These are phyloP conservation scores for Talaromyces stipitatus DNA, from an alignment of 495 filamentous ascomycete genomes.

Conservation along the genomic window DNA sequence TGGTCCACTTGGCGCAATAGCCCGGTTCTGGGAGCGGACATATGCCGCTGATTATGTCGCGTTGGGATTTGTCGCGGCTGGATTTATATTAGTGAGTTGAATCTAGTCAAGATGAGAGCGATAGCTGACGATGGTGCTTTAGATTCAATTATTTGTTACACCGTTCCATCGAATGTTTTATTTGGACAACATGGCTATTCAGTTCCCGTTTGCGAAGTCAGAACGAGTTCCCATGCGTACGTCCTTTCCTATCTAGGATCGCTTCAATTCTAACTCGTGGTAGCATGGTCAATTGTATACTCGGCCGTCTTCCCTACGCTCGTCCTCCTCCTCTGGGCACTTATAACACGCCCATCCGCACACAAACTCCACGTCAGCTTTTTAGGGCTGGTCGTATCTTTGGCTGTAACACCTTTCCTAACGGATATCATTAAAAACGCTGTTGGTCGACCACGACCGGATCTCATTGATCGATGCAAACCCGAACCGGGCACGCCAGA, in stretches of 20 bases:
- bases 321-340: constrained; percentile 57
- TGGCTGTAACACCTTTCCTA: constrained; percentile 72
- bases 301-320: constrained; percentile 62
- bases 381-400: constrained; percentile 67
- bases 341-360: constrained; percentile 45
- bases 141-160: constrained; percentile 65
- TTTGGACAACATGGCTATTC: constrained; percentile 74
- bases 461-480: constrained; percentile 82
- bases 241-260: constrained; percentile 15
- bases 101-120: not conserved
- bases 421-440: constrained; percentile 91
- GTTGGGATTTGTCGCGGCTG: constrained; percentile 56
- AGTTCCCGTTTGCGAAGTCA: constrained; percentile 75
- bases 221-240: constrained; percentile 78
- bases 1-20: constrained; percentile 29
- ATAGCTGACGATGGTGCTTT: not conserved
- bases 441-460: constrained; percentile 83
- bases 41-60: constrained; percentile 86
- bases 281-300: constrained; percentile 70
- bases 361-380: constrained; percentile 85
- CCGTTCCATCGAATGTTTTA: constrained; percentile 79
- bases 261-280: not conserved
- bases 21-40: constrained; percentile 52
- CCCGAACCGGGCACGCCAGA: constrained; percentile 56
- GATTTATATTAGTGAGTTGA: constrained; percentile 54